Conservation (phyloP, 1,284 basidiomycete species). For the Phenoliferia sp. region DNA sequence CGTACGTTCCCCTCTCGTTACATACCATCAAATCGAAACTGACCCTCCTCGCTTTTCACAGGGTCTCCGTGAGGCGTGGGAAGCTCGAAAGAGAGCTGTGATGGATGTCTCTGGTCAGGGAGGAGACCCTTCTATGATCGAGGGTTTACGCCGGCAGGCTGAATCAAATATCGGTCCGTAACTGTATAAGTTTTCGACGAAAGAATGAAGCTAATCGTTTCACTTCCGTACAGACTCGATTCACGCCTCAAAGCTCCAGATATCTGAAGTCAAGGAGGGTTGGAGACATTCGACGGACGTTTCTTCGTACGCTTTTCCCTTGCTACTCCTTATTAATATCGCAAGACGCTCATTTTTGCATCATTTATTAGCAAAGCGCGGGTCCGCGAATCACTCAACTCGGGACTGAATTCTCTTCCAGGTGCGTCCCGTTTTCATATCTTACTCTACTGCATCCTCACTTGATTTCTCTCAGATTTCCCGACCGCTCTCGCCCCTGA, state of each 20-base stretch:
- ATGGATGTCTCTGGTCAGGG: conserved; percentile 9
- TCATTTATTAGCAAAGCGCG: conserved; percentile 18
- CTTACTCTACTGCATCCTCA: neutral
- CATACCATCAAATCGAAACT: neutral
- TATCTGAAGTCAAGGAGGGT: conserved; percentile 21
- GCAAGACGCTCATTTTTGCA: neutral
- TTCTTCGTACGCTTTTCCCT: conserved; percentile 11
- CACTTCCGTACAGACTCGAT: conserved; percentile 13
- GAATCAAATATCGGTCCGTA: conserved; percentile 24
- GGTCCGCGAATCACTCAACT: conserved; percentile 29
- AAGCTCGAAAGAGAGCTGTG: conserved; percentile 12
- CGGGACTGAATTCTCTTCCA: conserved; percentile 16
- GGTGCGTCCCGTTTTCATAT: neutral
- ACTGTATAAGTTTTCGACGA: neutral
- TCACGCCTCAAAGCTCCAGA: conserved; percentile 29
- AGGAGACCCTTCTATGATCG: conserved; percentile 18
- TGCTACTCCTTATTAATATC: neutral
- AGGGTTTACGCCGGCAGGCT: conserved; percentile 5
- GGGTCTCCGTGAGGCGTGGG: conserved; percentile 27
- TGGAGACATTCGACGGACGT: conserved; percentile 28
- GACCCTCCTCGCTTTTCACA: neutral
- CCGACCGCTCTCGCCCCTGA: conserved; percentile 12
- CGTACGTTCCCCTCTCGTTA: conserved; percentile 5
- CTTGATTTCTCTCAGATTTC: conserved; percentile 7
- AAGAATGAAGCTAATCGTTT: neutral